Base-by-base conservation (phyloP, 108 stramenopile species). In the Mediolabrus comicus region DNA sequence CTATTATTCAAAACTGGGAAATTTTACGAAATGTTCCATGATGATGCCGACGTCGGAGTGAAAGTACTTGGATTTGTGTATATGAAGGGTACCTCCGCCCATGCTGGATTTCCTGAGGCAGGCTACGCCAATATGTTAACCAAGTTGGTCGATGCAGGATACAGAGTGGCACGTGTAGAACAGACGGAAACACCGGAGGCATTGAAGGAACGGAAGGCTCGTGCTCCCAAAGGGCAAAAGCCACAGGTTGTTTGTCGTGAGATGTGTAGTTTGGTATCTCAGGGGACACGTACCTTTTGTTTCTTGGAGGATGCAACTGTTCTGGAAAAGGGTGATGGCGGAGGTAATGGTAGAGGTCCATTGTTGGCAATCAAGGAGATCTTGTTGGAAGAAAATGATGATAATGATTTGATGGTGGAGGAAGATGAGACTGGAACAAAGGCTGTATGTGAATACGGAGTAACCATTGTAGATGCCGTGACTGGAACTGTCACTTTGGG, bases 1-100 rank as follows among this genome's bases (percentile, higher is more conserved):
- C 76, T 99, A 3, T 79, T 98, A 14, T 99, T 98, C 89, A 99
- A 99, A 82, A 97, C 98, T 24, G 99, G 99, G 27, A 98, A 98
- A 80, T 98, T 94, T 75, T 96, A 96, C 83, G 95, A 96, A 81
- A 86, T 96, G 73, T 82, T 75, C 31, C 95, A 97, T 72, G 88
- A 89, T 73, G 99, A 99, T 70, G 97, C 99, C 22, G 99, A 99
- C 70, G 81, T 98, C 6, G 98, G 92, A 30, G 96, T 96, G 35
- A 55, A 81, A 41, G 86, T 94, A n/a, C 64, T 94, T 41, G 91
- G 86, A 28, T 84, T 97, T 53, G 78, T 78, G 30, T 99, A 99
- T 83, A 99, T 99, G 99, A 99, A 98, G 90, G 93, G 93, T 8
- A 62, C 79, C 16, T 71, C 86, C 56, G 99, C 97, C 8, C 99